A percentile compares a stretch with the other conserved stretches of the same genome.
Conservation (phyloP, 2,329 filamentous ascomycete genomes). For the Aaosphaeria pasadenensis region DNA sequence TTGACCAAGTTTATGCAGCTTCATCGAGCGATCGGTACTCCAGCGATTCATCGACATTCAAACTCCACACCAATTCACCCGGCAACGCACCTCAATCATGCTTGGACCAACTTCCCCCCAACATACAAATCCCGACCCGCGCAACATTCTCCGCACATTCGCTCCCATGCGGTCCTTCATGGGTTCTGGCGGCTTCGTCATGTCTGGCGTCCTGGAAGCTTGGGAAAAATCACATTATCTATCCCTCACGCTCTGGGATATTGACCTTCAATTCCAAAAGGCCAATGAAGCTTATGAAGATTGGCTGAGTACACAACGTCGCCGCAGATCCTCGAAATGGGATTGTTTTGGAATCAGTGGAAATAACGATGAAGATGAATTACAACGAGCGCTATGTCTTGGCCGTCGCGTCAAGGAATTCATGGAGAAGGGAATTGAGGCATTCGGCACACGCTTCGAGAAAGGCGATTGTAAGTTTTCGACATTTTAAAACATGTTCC, state of each 20-base stretch:
- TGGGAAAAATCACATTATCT: conserved; percentile 30
- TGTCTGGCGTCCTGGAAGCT: conserved; percentile 7
- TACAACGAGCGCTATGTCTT: conserved; percentile 23
- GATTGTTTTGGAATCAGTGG: conserved; percentile 14
- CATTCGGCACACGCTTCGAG: conserved; percentile 28
- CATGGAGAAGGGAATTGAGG: conserved; percentile 24
- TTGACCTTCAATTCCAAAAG: conserved; percentile 34
- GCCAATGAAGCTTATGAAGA: conserved; percentile 31
- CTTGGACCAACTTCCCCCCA: background rate
- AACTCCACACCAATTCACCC: conserved; percentile 3
- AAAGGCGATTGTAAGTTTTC: conserved; percentile 26
- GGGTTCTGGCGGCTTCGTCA: background rate
- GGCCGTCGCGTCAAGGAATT: conserved; percentile 23
- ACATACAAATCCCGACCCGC: background rate
- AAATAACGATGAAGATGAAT: conserved; percentile 22
- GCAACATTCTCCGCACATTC: background rate
- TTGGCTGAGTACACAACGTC: conserved; percentile 17
- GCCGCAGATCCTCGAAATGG: conserved; percentile 21
- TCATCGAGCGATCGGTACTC: conserved; percentile 1
- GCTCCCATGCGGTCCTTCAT: background rate
- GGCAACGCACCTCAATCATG: background rate
- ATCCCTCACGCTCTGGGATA: conserved; percentile 33
- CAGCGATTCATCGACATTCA: background rate
- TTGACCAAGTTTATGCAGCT: conserved; percentile 14
- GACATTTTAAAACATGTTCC: background rate